Conservation (phyloP, 345 rosid species). For the Eucalyptus pauciflora region DNA sequence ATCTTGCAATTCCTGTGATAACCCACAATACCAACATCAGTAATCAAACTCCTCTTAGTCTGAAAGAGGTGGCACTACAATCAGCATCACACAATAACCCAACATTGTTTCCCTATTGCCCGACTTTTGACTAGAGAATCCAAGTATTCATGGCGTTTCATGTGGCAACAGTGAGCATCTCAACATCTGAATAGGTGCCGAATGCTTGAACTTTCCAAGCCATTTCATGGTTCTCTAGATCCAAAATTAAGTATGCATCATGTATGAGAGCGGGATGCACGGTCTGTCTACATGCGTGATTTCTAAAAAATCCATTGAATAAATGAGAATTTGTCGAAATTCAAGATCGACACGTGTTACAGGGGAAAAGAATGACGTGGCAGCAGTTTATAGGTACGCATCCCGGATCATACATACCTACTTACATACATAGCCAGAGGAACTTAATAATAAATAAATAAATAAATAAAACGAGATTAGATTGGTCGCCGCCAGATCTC, state of each 20-base stretch:
- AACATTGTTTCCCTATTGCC: neutral
- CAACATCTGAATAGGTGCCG: neutral
- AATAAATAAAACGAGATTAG: neutral
- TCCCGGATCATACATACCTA: neutral
- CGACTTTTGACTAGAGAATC: neutral
- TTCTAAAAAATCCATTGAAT: neutral
- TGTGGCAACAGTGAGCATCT: neutral
- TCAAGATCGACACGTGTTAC: neutral
- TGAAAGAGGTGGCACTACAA: neutral
- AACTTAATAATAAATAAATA: neutral
- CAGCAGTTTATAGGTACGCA: neutral
- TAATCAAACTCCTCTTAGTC: neutral
- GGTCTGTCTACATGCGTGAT: neutral
- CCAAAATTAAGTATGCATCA: neutral
- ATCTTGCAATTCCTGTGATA: constrained; percentile 68
- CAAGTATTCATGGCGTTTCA: neutral
- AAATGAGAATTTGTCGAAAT: neutral
- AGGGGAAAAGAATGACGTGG: neutral
- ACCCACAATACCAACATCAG: neutral
- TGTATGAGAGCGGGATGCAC: neutral
- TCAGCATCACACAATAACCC: neutral
- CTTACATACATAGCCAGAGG: neutral
- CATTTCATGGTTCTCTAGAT: neutral
- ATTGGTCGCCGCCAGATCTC: neutral
- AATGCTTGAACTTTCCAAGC: neutral